A percentile compares a stretch with the other conserved stretches of the same genome.
Conservation (phyloP, 1,139 yeast genomes). For the Lodderomyces theae region DNA sequence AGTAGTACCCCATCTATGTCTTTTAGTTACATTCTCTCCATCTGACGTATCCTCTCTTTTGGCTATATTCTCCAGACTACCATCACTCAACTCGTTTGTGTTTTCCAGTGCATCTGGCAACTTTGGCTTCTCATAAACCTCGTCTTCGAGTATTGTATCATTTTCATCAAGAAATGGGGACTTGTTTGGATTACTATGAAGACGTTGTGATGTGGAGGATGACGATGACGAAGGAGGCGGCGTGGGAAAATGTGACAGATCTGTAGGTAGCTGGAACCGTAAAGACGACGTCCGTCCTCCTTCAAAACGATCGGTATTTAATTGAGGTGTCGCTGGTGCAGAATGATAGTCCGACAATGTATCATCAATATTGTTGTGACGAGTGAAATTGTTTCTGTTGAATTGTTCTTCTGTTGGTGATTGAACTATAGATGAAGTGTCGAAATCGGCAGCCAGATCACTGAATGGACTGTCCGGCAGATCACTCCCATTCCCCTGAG, state of each 20-base stretch:
- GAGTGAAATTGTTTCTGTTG: background rate
- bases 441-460: constrained; percentile 15
- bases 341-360: constrained; percentile 11
- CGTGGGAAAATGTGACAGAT: constrained; percentile 11
- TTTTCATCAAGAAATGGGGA: constrained; percentile 17
- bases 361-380: constrained; percentile 5
- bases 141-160: constrained; percentile 16
- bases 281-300: constrained; percentile 20
- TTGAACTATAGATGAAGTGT: constrained; percentile 10
- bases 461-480: constrained; percentile 15
- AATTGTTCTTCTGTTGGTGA: constrained; percentile 11
- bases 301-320: constrained; percentile 10
- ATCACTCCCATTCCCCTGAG: constrained; percentile 5
- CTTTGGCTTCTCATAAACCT: constrained; percentile 22
- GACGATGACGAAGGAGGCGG: constrained; percentile 11
- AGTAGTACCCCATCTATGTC: constrained; percentile 90
- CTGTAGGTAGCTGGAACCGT: constrained; percentile 25
- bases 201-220: background rate
- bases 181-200: constrained; percentile 2
- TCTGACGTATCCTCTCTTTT: no score
- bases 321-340: constrained; percentile 14
- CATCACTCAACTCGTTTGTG: constrained; percentile 6
- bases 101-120: constrained; percentile 14
- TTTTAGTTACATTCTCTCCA: constrained; percentile 39
- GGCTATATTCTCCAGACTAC: constrained; percentile 19